Evolutionary conservation across 352 stramenopile genomes (phyloP).

Genomic region (Phytopythium litorale): DNA sequence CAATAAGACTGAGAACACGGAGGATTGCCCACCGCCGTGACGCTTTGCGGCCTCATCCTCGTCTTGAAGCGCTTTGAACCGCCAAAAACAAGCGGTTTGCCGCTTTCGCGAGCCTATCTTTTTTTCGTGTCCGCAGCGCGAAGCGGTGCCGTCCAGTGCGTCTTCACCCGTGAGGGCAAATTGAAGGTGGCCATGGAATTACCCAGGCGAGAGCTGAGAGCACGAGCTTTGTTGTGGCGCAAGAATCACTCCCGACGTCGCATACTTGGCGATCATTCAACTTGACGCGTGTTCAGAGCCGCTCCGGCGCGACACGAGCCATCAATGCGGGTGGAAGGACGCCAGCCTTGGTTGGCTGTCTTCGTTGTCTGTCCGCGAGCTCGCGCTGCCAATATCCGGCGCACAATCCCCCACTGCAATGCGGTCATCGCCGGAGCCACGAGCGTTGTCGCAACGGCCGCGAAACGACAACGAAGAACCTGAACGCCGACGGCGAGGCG

Average conservation of each 20-base stretch:
- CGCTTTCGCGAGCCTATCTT: neutral
- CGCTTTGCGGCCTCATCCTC: neutral
- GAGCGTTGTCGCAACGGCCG: neutral
- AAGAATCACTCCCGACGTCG: neutral
- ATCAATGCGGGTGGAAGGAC: neutral
- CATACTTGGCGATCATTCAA: neutral
- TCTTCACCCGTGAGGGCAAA: neutral
- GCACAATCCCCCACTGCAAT: neutral
- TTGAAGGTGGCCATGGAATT: neutral
- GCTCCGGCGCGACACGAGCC: neutral
- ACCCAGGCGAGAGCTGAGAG: neutral
- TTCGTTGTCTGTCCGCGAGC: neutral
- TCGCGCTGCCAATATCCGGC: neutral
- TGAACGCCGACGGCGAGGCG: neutral
- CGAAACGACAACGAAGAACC: neutral
- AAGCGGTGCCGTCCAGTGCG: neutral
- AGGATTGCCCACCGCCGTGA: neutral
- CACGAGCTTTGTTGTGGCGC: neutral
- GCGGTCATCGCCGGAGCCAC: neutral
- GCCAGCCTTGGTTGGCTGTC: neutral
- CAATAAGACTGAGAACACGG: neutral
- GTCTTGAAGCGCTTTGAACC: neutral
- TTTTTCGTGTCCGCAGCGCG: neutral
- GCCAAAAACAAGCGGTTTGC: neutral
- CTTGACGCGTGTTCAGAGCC: neutral